A percentile compares a stretch with the other conserved stretches of the same genome.
phyloP scores from a whole-genome alignment of 805 yeast species.

The Kluyveromyces aestuarii region DNA sequence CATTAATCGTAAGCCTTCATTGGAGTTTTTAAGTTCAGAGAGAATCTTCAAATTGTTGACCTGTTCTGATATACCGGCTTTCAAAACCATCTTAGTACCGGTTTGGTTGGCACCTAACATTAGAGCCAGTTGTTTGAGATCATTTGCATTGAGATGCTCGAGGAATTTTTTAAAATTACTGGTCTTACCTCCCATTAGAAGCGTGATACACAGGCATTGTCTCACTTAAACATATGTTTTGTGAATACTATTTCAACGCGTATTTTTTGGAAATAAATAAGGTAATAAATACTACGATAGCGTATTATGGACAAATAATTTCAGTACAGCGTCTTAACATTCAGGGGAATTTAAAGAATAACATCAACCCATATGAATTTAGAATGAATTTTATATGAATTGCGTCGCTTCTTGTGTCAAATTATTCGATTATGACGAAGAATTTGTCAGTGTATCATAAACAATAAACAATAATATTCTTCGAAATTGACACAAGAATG shows the following conservation, averaged over 20 bases:
- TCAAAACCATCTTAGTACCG: slow-evolving; percentile 10
- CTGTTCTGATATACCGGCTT: slow-evolving; percentile 11
- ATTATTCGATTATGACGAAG: not conserved
- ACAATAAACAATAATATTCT: not conserved
- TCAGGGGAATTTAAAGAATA: too few species aligned
- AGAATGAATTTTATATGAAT: too few species aligned
- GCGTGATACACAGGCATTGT: too few species aligned
- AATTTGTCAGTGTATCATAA: not conserved
- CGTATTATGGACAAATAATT: too few species aligned
- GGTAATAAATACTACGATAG: too few species aligned
- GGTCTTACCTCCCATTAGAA: not conserved
- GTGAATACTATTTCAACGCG: too few species aligned
- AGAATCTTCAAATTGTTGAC: slow-evolving; percentile 8
- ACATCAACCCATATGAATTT: too few species aligned
- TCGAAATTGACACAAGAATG: not conserved
- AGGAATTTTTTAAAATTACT: slow-evolving; percentile 11
- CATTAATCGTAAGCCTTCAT: slow-evolving; percentile 16
- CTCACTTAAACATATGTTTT: too few species aligned
- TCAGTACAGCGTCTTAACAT: too few species aligned
- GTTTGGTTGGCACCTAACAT: slow-evolving; percentile 17
- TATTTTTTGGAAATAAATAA: too few species aligned
- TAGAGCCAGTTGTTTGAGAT: slow-evolving; percentile 14
- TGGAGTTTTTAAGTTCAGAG: not conserved
- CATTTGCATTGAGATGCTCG: slow-evolving; percentile 9
- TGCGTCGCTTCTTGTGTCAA: too few species aligned